Base-by-base conservation (phyloP, 2,329 filamentous ascomycete genomes). In the Hypoxylon rubiginosum region DNA sequence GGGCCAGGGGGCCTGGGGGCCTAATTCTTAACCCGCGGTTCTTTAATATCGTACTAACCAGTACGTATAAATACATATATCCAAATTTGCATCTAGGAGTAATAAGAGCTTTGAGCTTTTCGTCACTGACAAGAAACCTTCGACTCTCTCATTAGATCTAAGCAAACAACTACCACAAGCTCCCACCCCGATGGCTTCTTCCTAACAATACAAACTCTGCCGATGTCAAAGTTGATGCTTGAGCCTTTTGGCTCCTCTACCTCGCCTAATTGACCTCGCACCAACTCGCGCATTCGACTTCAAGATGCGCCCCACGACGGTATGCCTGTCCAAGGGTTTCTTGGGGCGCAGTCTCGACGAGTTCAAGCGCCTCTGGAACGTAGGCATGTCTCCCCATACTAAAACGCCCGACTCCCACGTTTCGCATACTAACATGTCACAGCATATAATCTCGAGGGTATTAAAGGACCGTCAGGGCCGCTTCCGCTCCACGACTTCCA, bases 371-470 rank as follows among this genome's bases (percentile, higher is more conserved):
- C 80, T 86, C 45, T 83, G 86, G 1, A 79, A 80, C 19, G 85
- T 90, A 71, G 85, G 88, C 89, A 79, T 7, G 11, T 19, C 15
- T 11, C n/a, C 11, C 24, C 28, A 41, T 3, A 10, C 21, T 26
- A 53, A 57, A 21, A 32, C 2, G 11, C 7, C 7, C 36, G n/a
- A 19, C 13, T 9, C 4, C 4, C 17, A 24, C 1, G 34, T 9
- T 34, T 59, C 17, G 39, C 19, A 30, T 52, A n/a, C 52, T 68
- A 46, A 67, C 57, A 62, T 34, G 60, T 49, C 65, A 55, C 75
- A 93, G 92, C 88, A 39, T 78, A 92, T 69, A 91, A 86, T 56
- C 83, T 91, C 71, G 91, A 94, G 79, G 90, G 86, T 53, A 83
- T 93, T 73, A 89, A 88, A 71, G 85, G 85, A 26, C 87, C 91